Base-by-base conservation (phyloP, 208 protist genomes). In the Endotrypanum monterogeii region DNA sequence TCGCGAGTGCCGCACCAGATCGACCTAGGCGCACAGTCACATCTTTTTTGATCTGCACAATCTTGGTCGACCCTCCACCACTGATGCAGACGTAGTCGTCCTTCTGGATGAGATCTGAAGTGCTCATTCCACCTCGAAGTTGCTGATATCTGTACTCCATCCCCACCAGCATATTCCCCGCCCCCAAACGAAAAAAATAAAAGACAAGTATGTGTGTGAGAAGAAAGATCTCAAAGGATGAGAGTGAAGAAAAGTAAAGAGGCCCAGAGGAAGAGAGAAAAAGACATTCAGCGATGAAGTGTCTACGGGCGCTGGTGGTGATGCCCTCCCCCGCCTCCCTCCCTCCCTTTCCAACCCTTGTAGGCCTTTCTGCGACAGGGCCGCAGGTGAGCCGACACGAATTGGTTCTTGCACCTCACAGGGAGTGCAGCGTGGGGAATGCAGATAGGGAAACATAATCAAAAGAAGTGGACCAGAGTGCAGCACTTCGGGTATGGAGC, bases 21-120 rank as follows among this genome's bases (percentile, higher is more conserved):
- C 88, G 86, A 1, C 89, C 91, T 14, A 97, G 84, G 30, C 90
- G 88, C 51, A 96, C 56, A 67, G 79, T 83, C 23, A 76, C 74
- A 51, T 84, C 82, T 5, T 81, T 68, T 67, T 90, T 88, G 25
- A 96, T 78, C 48, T 91, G 80, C 11, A 78, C 83, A 66, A 96
- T 88, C 52, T 89, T 89, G 20, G 80, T 89, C 9, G 80, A 71
- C 16, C 89, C 94, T 28, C 94, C 89, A 30, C 94, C 94, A 66
- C 58, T 94, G 71, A 97, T 83, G 51, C 92, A 89, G 68, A 97
- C 94, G 75, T 88, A 89, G 76, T 97, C 91, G 50, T 88, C 91
- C 67, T 93, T 76, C 35, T 83, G 52, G 55, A 96, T 94, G 35
- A 77, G 67, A 50, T 83, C 69, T 7, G 77, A 68, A 35, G 62